Percentiles rank a stretch among this genome's conserved stretches.
These are phyloP conservation scores for Pezicula radicicola DNA, from an alignment of 2,329 filamentous ascomycete genomes.

Conservation along the genomic window DNA sequence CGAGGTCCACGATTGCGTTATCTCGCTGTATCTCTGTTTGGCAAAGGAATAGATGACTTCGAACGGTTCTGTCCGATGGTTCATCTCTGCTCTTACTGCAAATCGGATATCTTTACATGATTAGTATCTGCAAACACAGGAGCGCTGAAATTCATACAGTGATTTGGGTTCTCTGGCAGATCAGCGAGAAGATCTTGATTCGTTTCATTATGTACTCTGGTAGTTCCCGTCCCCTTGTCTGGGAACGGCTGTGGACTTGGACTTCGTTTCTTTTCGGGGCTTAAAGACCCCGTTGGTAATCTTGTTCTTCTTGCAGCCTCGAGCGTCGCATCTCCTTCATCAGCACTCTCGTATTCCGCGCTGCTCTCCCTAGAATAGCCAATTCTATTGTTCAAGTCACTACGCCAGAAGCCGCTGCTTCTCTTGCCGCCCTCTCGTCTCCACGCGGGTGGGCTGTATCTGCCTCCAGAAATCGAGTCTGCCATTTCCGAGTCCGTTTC, in stretches of 20 bases:
- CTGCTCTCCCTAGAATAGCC: constrained; percentile 53
- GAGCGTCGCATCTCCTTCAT: constrained; percentile 34
- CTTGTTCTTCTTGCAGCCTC: constrained; percentile 27
- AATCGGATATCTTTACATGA: constrained; percentile 75
- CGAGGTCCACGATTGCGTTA: constrained; percentile 69
- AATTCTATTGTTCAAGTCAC: constrained; percentile 45
- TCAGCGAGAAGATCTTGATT: constrained; percentile 12
- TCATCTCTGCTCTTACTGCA: constrained; percentile 81
- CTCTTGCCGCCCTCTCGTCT: constrained; percentile 39
- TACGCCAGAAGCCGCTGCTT: constrained; percentile 43
- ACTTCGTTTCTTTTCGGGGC: constrained; percentile 53
- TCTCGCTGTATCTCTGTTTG: constrained; percentile 52
- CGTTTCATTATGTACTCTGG: constrained; percentile 23
- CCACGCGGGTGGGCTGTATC: constrained; percentile 66
- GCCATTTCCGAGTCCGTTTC: constrained; percentile 34
- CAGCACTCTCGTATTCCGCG: constrained; percentile 57
- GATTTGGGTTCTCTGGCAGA: constrained; percentile 36
- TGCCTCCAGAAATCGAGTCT: constrained; percentile 44
- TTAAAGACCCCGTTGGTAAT: constrained; percentile 48
- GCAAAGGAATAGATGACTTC: constrained; percentile 67
- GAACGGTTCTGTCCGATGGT: constrained; percentile 82
- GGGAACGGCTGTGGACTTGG: constrained; percentile 46
- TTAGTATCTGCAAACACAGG: constrained; percentile 15
- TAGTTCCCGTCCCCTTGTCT: constrained; percentile 32
- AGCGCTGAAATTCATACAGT: constrained; percentile 40